phyloP scores from a whole-genome alignment of 371 early-diverging fungal species.

The Mortierella sp. region DNA sequence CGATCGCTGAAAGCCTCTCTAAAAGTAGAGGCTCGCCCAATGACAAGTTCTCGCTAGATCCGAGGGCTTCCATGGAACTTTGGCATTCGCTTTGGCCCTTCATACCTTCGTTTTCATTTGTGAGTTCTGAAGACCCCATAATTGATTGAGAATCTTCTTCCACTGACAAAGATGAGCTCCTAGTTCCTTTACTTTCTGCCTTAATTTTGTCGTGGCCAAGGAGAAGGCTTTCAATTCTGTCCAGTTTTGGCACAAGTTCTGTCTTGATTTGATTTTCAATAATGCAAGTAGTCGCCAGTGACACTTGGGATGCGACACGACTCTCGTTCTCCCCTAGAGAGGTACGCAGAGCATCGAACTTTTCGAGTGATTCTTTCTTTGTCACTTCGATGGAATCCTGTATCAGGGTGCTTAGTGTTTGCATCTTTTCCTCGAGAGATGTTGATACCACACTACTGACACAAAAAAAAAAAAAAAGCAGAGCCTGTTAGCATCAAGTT shows the following conservation, averaged over 20 bases:
- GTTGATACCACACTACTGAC: neutral
- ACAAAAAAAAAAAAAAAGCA: neutral
- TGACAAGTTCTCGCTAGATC: neutral
- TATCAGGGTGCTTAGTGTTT: constrained; percentile 11
- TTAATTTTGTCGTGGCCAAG: neutral
- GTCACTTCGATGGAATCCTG: constrained; percentile 17
- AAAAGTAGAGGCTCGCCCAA: constrained; percentile 2
- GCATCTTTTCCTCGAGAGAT: constrained; percentile 13
- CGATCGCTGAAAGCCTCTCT: constrained; percentile 22
- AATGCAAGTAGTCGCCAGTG: neutral
- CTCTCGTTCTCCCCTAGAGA: constrained; percentile 4
- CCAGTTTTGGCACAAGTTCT: constrained; percentile 24
- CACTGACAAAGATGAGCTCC: constrained; percentile 60
- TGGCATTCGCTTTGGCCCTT: neutral
- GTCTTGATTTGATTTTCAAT: constrained; percentile 26
- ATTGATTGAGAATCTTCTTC: neutral
- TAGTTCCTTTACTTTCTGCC: constrained; percentile 76
- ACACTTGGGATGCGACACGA: constrained; percentile 13
- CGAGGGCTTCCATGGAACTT: neutral
- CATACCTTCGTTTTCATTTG: neutral
- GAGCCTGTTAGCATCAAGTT: neutral
- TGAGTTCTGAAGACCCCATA: constrained; percentile 7
- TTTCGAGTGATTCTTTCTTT: constrained; percentile 18
- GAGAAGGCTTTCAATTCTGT: constrained; percentile 20
- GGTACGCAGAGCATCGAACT: constrained; percentile 6